Evolutionary conservation across 1,284 basidiomycete genomes (phyloP), one percentile per base, ranked within the genome.

Genomic region (Phellopilus nigrolimitatus): DNA sequence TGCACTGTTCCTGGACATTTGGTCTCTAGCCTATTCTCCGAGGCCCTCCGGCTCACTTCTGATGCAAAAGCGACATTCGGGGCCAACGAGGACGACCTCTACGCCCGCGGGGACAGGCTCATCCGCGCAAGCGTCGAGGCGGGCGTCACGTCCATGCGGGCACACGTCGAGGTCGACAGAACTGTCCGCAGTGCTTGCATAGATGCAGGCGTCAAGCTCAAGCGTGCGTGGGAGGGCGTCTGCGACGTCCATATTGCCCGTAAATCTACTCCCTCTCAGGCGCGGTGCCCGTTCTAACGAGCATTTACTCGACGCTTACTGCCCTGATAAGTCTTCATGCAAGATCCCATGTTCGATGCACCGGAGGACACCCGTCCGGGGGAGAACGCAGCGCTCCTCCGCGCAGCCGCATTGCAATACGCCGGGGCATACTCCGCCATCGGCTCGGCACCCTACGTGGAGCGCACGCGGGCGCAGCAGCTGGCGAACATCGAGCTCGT

Each of bases 381-480:
- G 4, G 56, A 59, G 15, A 81, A 82, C 59, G 73, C 70, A 50
- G 51, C 49, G 9, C 65, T 80, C 31, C 68, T 83, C 9, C n/a
- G n/a, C n/a, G 59, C 61, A 27, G 57, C 66, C 47, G 78, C 75
- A 24, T 68, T 24, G 52, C 30, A 13, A 1, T 31, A 49, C 15
- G 15, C 27, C 4, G 12, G 17, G 60, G 63, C 10, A 71, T 69
- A 82, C 15, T 67, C 71, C 25, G 78, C 72, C 22, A 64, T 84
- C 28, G 80, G 80, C 24, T 84, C 80, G 30, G 80, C 81, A 24
- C 80, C 79, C 0, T 83, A 82, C 62, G 78, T 82, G 28, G 81
- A 84, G 59, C 69, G 71, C 37, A 74, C 69, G 15, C 57, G 62
- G 19, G 63, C 66, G 24, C 72, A 74, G 51, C 73, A 77, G 12